phyloP scores from a whole-genome alignment of 1,284 basidiomycete genomes.

The Puccinia triticina region DNA sequence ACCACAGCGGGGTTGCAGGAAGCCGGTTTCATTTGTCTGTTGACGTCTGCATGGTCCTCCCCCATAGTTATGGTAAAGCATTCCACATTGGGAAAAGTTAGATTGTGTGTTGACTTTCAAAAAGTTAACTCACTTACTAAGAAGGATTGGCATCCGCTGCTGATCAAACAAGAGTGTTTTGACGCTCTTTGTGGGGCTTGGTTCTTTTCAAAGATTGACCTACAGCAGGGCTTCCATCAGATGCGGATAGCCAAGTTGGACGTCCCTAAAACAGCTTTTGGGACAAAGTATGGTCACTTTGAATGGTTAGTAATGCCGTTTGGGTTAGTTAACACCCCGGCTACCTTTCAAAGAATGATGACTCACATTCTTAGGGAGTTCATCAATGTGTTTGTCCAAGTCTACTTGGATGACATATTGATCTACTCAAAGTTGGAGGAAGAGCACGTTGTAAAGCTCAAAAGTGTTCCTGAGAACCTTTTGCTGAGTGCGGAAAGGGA shows the following conservation, averaged over 20 bases:
- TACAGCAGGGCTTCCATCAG: constrained; percentile 25
- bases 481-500: no score
- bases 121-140: background rate
- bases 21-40: no score
- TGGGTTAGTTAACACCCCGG: no score
- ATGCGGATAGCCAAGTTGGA: background rate
- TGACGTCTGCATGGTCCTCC: constrained; percentile 20
- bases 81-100: background rate
- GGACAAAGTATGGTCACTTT: no score
- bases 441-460: constrained; percentile 44
- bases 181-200: background rate
- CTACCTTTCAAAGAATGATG: no score
- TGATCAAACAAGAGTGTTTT: constrained; percentile 23
- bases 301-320: no score
- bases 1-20: no score
- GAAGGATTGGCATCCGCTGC: constrained; percentile 8
- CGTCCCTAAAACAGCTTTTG: no score
- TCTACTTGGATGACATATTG: constrained; percentile 52
- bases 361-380: no score
- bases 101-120: constrained; percentile 16
- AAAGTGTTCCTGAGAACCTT: no score
- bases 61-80: background rate
- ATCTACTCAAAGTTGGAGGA: constrained; percentile 41
- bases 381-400: background rate
- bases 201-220: constrained; percentile 7